Evolutionary conservation across 441 rosid genomes (phyloP).

Genomic region (Euphorbia schlechtendalii): DNA sequence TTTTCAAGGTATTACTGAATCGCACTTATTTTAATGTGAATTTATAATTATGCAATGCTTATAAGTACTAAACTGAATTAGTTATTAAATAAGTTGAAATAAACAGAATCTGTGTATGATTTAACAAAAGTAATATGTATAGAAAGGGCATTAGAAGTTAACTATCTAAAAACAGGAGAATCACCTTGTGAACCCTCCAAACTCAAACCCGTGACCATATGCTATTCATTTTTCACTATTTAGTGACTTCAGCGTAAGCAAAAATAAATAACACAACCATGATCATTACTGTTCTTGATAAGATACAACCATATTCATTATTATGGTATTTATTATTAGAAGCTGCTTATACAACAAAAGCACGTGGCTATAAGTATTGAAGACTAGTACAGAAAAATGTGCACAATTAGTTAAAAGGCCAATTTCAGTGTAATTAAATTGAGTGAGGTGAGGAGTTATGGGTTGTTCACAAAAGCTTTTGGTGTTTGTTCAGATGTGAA

Average conservation of each 20-base stretch:
- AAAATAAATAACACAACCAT: neutral
- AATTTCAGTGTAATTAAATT: neutral
- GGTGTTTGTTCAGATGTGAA: neutral
- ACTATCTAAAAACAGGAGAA: neutral
- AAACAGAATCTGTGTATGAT: too few relatives aligned
- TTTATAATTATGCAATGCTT: too few relatives aligned
- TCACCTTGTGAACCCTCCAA: neutral
- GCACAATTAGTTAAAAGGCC: neutral
- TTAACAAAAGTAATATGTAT: neutral
- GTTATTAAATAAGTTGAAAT: too few relatives aligned
- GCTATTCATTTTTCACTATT: neutral
- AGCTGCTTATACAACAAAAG: neutral
- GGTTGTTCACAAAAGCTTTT: constrained; percentile 2
- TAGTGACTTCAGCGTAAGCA: neutral
- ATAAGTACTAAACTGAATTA: too few relatives aligned
- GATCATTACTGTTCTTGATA: too few relatives aligned
- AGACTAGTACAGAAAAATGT: neutral
- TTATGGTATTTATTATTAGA: too few relatives aligned
- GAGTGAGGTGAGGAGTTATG: neutral
- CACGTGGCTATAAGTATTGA: neutral
- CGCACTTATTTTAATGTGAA: too few relatives aligned
- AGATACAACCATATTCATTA: neutral
- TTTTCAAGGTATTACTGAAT: too few relatives aligned
- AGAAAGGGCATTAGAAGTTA: neutral
- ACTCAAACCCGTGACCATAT: neutral